These are phyloP conservation scores for Omphalotus olearius DNA, from an alignment of 1,284 basidiomycete species.

Conservation along the genomic window DNA sequence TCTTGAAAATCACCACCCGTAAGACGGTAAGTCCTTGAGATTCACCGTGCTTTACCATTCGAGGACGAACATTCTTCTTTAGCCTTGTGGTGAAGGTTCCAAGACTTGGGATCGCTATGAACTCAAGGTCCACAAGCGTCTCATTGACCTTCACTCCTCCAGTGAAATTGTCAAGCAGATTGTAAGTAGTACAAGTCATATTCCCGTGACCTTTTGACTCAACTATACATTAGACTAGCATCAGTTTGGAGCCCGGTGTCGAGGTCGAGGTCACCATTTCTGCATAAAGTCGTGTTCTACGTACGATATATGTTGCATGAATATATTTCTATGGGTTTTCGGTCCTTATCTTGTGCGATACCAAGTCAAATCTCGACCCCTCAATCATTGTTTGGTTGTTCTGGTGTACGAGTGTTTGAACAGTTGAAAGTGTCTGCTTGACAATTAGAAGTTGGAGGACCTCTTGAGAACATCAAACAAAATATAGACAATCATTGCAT, in stretches of 20 bases:
- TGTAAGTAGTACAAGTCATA: slow-evolving; percentile 46
- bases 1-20: slow-evolving; percentile 97
- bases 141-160: slow-evolving; percentile 98
- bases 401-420: too few relatives aligned
- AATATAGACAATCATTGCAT: too few relatives aligned
- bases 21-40: slow-evolving; percentile 71
- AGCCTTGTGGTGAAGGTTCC: slow-evolving; percentile 99
- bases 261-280: slow-evolving; percentile 99
- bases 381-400: too few relatives aligned
- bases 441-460: too few relatives aligned
- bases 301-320: not conserved
- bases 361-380: too few relatives aligned
- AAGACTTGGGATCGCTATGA: slow-evolving; percentile 99
- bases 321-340: not conserved
- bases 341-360: not conserved
- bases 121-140: slow-evolving; percentile 99
- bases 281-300: slow-evolving; percentile 27
- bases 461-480: too few relatives aligned
- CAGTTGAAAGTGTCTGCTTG: too few relatives aligned
- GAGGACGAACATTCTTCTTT: slow-evolving; percentile 12
- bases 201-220: not conserved
- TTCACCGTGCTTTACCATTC: not conserved
- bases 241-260: slow-evolving; percentile 98
- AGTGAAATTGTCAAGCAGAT: slow-evolving; percentile 99
- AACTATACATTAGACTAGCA: slow-evolving; percentile 71